phyloP scores from a whole-genome alignment of 2,329 filamentous ascomycete genomes.

The Dactylellina drechsleri region DNA sequence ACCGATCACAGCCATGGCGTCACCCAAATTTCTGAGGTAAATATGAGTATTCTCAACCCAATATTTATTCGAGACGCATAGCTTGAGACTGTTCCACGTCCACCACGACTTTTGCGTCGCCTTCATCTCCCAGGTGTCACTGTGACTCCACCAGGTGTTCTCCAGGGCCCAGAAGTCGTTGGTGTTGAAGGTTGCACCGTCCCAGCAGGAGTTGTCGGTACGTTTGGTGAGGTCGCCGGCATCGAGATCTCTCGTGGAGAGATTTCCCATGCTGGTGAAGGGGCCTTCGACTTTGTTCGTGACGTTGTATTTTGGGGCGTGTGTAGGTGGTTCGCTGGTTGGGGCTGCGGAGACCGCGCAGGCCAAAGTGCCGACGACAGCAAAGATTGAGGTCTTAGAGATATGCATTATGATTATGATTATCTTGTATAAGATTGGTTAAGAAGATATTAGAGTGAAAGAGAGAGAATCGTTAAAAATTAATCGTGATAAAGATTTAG shows the following conservation, averaged over 20 bases:
- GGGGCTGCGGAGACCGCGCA: too few species aligned
- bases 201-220: conserved; percentile 2
- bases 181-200: conserved; percentile 13
- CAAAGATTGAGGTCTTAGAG: too few species aligned
- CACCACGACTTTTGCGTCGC: background rate
- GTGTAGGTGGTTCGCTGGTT: too few species aligned
- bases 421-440: too few species aligned
- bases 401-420: too few species aligned
- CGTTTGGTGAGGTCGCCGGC: conserved; percentile 2
- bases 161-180: conserved; percentile 20
- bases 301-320: too few species aligned
- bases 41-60: conserved; percentile 17
- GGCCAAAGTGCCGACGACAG: too few species aligned
- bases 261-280: background rate
- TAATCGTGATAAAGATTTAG: too few species aligned
- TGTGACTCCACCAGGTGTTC: conserved; percentile 23
- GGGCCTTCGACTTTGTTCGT: too few species aligned
- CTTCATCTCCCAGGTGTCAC: conserved; percentile 1
- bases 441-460: too few species aligned
- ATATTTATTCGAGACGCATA: conserved; percentile 23
- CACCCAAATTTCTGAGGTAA: conserved; percentile 24
- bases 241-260: background rate
- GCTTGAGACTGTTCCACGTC: conserved; percentile 4
- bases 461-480: too few species aligned
- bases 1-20: conserved; percentile 29